These are phyloP conservation scores for Berberis vulgaris DNA, from an alignment of 164 flowering plant genomes.

Conservation along the genomic window DNA sequence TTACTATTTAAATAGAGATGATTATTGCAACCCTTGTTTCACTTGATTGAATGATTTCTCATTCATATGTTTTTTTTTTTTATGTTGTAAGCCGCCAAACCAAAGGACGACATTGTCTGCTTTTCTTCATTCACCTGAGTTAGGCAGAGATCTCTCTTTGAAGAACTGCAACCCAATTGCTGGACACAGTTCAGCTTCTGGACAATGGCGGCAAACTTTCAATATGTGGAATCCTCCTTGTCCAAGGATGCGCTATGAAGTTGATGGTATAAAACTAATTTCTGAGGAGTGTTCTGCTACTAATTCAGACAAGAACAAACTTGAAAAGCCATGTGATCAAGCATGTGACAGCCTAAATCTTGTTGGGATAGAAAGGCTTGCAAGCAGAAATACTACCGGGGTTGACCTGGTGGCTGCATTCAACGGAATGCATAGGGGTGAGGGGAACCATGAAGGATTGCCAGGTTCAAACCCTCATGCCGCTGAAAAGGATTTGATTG, in stretches of 20 bases:
- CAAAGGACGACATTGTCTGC: no score
- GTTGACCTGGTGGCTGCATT: slow-evolving; percentile 11
- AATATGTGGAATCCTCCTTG: slow-evolving; percentile 40
- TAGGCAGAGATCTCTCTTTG: no score
- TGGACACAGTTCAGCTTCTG: slow-evolving; percentile 46
- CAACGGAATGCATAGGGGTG: slow-evolving; percentile 8
- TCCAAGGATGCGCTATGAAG: slow-evolving; percentile 35
- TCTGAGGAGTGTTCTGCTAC: slow-evolving; percentile 27
- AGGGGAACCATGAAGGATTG: slow-evolving; percentile 11
- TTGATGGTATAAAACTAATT: slow-evolving; percentile 31
- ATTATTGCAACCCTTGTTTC: no score
- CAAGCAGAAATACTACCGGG: slow-evolving; percentile 38
- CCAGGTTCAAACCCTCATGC: slow-evolving; percentile 6
- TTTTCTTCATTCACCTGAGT: no score
- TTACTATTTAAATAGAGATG: no score
- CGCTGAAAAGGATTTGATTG: slow-evolving; percentile 9
- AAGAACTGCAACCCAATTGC: slow-evolving; percentile 40
- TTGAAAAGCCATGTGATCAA: slow-evolving; percentile 40
- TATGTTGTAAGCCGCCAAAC: no score
- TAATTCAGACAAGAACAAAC: slow-evolving; percentile 34
- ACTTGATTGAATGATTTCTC: no score
- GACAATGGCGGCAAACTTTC: slow-evolving; percentile 57
- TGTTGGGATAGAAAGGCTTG: slow-evolving; percentile 27
- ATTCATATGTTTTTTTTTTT: no score
- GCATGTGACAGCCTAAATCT: slow-evolving; percentile 25